A percentile compares a stretch with the other conserved stretches of the same genome.
phyloP scores from a whole-genome alignment of 1,284 basidiomycete genomes.

The Sanguinoderma infundibulare region DNA sequence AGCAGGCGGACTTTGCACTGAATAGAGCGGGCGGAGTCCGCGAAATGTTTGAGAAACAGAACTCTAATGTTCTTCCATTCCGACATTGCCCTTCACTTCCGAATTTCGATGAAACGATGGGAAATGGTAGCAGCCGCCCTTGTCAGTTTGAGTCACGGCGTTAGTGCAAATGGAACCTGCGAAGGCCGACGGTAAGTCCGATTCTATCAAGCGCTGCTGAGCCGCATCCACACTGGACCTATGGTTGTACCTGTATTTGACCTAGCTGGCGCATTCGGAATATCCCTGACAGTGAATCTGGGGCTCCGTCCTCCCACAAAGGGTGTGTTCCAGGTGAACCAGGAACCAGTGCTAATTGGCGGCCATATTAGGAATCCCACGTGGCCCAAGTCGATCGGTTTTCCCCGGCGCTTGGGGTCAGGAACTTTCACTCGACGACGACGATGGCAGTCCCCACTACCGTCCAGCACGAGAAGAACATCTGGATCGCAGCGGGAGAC shows the following conservation, averaged over 20 bases:
- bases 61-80: background rate
- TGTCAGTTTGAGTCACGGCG: background rate
- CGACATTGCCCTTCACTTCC: background rate
- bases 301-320: background rate
- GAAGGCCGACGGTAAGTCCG: background rate
- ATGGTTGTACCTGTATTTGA: background rate
- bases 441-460: constrained; percentile 38
- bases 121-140: background rate
- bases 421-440: constrained; percentile 7
- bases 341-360: background rate
- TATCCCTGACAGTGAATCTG: background rate
- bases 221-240: background rate
- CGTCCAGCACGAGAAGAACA: constrained; percentile 59
- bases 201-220: too few species aligned
- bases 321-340: background rate
- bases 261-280: background rate
- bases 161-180: background rate
- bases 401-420: constrained; percentile 4
- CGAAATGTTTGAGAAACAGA: background rate
- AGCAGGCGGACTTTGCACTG: background rate
- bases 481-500: constrained; percentile 92
- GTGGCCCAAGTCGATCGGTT: constrained; percentile 11
- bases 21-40: background rate
- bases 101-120: background rate
- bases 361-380: constrained; percentile 4